These are phyloP conservation scores for Cystofilobasidium macerans DNA, from an alignment of 768 basidiomycete genomes.

Conservation along the genomic window DNA sequence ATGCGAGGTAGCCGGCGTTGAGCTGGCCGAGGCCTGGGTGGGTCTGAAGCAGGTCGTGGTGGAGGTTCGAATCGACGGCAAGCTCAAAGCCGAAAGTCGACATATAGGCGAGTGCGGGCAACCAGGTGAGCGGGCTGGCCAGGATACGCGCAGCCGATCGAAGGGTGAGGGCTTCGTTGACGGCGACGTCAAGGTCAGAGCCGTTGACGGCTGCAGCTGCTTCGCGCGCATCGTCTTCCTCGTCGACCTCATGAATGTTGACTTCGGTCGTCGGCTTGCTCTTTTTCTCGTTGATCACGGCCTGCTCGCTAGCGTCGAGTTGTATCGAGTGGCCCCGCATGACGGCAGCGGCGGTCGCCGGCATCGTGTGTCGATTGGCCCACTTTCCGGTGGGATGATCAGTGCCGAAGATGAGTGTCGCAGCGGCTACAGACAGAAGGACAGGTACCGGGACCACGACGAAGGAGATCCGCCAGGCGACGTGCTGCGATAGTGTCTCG, in stretches of 20 bases:
- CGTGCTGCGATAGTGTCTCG: conserved; percentile 30
- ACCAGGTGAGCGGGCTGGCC: conserved; percentile 46
- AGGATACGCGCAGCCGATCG: conserved; percentile 38
- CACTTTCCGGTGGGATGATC: conserved; percentile 51
- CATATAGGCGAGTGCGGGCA: conserved; percentile 48
- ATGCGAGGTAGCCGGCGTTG: conserved; percentile 45
- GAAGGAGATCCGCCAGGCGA: conserved; percentile 51
- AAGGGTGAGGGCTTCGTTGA: conserved; percentile 44
- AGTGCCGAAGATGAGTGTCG: conserved; percentile 40
- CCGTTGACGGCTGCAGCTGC: conserved; percentile 28
- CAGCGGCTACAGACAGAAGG: conserved; percentile 42
- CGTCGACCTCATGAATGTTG: conserved; percentile 26
- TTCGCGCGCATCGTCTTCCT: conserved; percentile 19
- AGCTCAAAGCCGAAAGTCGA: conserved; percentile 53
- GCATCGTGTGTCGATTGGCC: conserved; percentile 43
- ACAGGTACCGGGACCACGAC: conserved; percentile 49
- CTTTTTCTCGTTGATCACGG: conserved; percentile 32
- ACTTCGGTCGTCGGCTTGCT: conserved; percentile 29
- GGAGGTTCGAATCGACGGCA: conserved; percentile 48
- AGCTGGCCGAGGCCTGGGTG: conserved; percentile 44
- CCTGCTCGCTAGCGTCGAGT: conserved; percentile 30
- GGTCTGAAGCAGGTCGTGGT: conserved; percentile 43
- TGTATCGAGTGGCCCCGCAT: conserved; percentile 30
- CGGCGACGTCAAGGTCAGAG: conserved; percentile 43
- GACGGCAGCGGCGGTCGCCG: conserved; percentile 34